A percentile compares a stretch with the other conserved stretches of the same genome.
Conservation (phyloP, 1,284 basidiomycete species). For the Melanopsichium pennsylvanicum region DNA sequence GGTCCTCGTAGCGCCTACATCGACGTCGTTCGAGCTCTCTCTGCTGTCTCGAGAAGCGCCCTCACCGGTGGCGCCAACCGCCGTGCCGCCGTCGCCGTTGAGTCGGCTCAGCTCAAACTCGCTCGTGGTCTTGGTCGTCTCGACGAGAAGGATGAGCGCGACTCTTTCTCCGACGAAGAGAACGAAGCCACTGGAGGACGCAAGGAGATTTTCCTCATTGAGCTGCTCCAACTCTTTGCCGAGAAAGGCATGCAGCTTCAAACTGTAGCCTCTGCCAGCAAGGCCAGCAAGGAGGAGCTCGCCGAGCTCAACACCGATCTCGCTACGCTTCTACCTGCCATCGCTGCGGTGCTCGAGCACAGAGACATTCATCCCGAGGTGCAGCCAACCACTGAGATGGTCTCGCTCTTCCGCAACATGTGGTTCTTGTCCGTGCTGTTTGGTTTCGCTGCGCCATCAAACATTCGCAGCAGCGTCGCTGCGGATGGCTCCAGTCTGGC, state of each 20-base stretch:
- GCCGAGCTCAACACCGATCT: constrained; percentile 56
- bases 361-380: constrained; percentile 75
- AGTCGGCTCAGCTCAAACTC: constrained; percentile 51
- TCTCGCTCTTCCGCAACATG: constrained; percentile 86
- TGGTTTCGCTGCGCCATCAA: constrained; percentile 70
- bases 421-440: constrained; percentile 90
- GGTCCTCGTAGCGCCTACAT: constrained; percentile 80
- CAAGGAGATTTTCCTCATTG: constrained; percentile 74
- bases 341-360: constrained; percentile 86
- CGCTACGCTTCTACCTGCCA: constrained; percentile 76
- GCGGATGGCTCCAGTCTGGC: constrained; percentile 10
- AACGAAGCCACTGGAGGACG: constrained; percentile 73
- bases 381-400: constrained; percentile 73
- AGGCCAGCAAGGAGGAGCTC: constrained; percentile 53
- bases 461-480: constrained; percentile 18
- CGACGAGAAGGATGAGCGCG: constrained; percentile 38
- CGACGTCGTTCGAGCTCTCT: constrained; percentile 86
- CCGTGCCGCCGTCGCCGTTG: constrained; percentile 62
- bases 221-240: constrained; percentile 83
- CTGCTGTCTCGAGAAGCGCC: constrained; percentile 81
- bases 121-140: constrained; percentile 51
- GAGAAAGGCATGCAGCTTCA: constrained; percentile 93
- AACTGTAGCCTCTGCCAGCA: constrained; percentile 73
- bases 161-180: constrained; percentile 74
- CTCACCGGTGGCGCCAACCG: constrained; percentile 45